phyloP scores from a whole-genome alignment of 176 grass and related monocot species.

The Avena eriantha region DNA sequence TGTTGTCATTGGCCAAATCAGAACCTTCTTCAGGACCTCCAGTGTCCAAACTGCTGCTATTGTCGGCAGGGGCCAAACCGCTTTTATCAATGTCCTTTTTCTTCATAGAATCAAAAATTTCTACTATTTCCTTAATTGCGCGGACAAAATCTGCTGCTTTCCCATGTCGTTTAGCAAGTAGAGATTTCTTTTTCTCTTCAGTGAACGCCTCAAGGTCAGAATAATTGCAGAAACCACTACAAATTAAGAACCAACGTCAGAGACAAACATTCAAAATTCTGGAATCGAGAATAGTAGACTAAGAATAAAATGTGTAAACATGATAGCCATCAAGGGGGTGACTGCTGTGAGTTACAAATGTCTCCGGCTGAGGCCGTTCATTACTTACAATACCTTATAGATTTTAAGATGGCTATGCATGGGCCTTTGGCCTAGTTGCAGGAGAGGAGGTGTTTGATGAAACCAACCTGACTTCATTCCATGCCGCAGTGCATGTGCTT shows the following conservation, averaged over 20 bases:
- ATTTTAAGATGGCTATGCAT: neutral
- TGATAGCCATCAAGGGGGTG: neutral
- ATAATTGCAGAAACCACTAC: slow-evolving; percentile 94
- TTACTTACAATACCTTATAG: slow-evolving; percentile 6
- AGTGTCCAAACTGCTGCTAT: slow-evolving; percentile 44
- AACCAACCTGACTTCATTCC: neutral
- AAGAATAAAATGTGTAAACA: slow-evolving; percentile 16
- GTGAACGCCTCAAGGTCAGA: slow-evolving; percentile 95
- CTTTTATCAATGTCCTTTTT: slow-evolving; percentile 52
- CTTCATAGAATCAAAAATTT: slow-evolving; percentile 81
- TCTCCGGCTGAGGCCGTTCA: neutral
- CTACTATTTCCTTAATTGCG: slow-evolving; percentile 93
- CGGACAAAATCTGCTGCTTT: slow-evolving; percentile 96
- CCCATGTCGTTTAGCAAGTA: slow-evolving; percentile 80
- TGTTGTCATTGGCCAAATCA: slow-evolving; percentile 43
- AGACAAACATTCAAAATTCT: slow-evolving; percentile 29
- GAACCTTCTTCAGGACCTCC: slow-evolving; percentile 43
- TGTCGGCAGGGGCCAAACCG: slow-evolving; percentile 26
- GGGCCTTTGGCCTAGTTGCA: neutral
- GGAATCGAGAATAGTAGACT: slow-evolving; percentile 10
- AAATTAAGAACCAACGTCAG: slow-evolving; percentile 46
- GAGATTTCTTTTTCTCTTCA: slow-evolving; percentile 94
- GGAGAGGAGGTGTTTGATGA: slow-evolving; percentile 9
- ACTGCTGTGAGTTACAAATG: neutral
- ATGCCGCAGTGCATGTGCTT: neutral